These are phyloP conservation scores for Pseudogymnoascus sp. DNA, from an alignment of 2,329 filamentous ascomycete genomes.

Conservation along the genomic window DNA sequence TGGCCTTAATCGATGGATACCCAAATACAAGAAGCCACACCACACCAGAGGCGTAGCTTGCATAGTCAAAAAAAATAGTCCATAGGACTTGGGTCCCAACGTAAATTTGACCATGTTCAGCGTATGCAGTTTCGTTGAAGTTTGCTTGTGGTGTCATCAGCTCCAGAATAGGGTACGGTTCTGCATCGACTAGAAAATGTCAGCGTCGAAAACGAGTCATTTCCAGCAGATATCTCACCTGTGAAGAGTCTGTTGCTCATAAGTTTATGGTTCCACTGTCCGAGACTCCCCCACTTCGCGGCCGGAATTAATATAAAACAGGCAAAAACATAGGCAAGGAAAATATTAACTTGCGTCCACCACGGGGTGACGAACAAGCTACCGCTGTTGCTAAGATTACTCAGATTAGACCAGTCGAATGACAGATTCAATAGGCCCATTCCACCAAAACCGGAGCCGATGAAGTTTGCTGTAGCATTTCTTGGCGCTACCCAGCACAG, in stretches of 20 bases:
- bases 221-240: slow-evolving; percentile 31
- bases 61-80: slow-evolving; percentile 53
- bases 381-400: slow-evolving; percentile 32
- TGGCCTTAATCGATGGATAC: slow-evolving; percentile 38
- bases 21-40: slow-evolving; percentile 52
- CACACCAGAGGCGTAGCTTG: slow-evolving; percentile 48
- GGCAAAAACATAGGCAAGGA: slow-evolving; percentile 45
- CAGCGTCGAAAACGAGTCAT: slow-evolving; percentile 32
- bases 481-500: slow-evolving; percentile 55
- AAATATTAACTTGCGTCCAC: slow-evolving; percentile 50
- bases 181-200: not conserved
- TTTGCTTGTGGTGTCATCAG: slow-evolving; percentile 29
- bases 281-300: slow-evolving; percentile 49
- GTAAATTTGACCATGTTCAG: slow-evolving; percentile 45
- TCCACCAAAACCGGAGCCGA: slow-evolving; percentile 51
- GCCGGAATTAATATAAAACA: slow-evolving; percentile 51
- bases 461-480: slow-evolving; percentile 50
- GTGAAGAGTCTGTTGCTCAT: slow-evolving; percentile 51
- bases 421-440: slow-evolving; percentile 54
- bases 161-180: slow-evolving; percentile 26
- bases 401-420: slow-evolving; percentile 53
- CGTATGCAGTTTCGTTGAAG: slow-evolving; percentile 34
- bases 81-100: slow-evolving; percentile 50
- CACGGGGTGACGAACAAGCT: slow-evolving; percentile 48
- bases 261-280: slow-evolving; percentile 41